Percentiles rank a stretch among this genome's conserved stretches.
Evolutionary conservation across 2,329 filamentous ascomycete species (phyloP).

Genomic region (Paecilomyces fulvus): DNA sequence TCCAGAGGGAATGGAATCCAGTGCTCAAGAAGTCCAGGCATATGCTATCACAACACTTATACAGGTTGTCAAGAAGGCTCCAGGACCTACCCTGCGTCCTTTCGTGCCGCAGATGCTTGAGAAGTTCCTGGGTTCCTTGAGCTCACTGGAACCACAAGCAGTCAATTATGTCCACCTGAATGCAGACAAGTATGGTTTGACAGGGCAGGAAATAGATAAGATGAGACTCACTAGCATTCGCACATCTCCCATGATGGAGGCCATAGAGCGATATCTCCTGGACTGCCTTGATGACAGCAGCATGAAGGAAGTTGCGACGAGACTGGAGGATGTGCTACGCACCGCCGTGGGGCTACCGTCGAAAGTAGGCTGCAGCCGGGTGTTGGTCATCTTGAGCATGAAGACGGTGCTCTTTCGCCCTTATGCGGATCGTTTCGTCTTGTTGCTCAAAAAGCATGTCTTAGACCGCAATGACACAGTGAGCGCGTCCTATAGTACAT

Average conservation of each 20-base stretch:
- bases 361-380: conserved; percentile 81
- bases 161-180: conserved; percentile 92
- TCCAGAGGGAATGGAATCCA: conserved; percentile 78
- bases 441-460: conserved; percentile 68
- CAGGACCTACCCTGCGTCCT: conserved; percentile 63
- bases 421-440: conserved; percentile 67
- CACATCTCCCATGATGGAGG: conserved; percentile 82
- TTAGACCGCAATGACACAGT: conserved; percentile 93
- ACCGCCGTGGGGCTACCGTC: conserved; percentile 83
- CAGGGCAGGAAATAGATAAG: conserved; percentile 83
- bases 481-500: conserved; percentile 76
- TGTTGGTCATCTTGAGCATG: conserved; percentile 77
- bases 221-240: conserved; percentile 73
- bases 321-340: conserved; percentile 71
- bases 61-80: conserved; percentile 80
- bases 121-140: conserved; percentile 71
- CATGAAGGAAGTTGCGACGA: conserved; percentile 66
- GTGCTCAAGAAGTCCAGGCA: conserved; percentile 74
- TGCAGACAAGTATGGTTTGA: conserved; percentile 73
- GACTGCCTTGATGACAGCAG: conserved; percentile 70
- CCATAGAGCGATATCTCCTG: conserved; percentile 72
- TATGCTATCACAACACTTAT: conserved; percentile 79
- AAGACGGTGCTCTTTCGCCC: conserved; percentile 65
- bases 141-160: conserved; percentile 77
- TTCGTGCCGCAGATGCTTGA: conserved; percentile 78